Evolutionary conservation across 176 grass and related monocot species (phyloP).

Genomic region (Dactylis glomerata): DNA sequence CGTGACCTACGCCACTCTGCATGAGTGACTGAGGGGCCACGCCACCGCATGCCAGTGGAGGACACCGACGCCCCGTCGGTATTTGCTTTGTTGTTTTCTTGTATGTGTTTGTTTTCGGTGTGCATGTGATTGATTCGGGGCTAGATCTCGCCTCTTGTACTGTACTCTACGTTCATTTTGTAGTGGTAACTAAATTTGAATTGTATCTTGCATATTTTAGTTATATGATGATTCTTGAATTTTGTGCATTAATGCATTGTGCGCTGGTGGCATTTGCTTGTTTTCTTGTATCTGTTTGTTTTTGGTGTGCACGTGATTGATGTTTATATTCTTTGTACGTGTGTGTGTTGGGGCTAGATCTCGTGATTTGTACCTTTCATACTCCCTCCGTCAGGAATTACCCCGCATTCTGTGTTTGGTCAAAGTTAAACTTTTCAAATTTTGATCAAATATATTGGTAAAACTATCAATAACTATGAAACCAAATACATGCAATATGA

Average conservation of each 20-base stretch:
- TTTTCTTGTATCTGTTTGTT: background rate
- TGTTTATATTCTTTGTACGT: too few species aligned
- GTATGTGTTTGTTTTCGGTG: background rate
- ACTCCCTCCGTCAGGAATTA: too few species aligned
- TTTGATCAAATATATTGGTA: too few species aligned
- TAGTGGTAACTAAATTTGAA: background rate
- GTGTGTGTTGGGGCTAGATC: background rate
- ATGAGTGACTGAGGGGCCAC: constrained; percentile 4
- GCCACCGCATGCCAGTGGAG: constrained; percentile 6
- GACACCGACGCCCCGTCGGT: background rate
- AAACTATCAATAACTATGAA: too few species aligned
- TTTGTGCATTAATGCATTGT: background rate
- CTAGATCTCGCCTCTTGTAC: background rate
- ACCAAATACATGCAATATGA: too few species aligned
- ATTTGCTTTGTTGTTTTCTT: constrained; percentile 18
- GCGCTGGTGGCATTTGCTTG: background rate
- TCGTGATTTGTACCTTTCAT: too few species aligned
- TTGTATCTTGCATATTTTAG: background rate
- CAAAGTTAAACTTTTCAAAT: too few species aligned
- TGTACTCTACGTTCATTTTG: background rate
- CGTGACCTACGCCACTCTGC: constrained; percentile 40
- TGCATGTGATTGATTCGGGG: background rate
- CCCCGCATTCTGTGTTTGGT: too few species aligned
- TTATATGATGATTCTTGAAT: background rate
- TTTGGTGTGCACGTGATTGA: too few species aligned